Percentiles rank a stretch among this genome's conserved stretches.
Evolutionary conservation across 1,284 basidiomycete species (phyloP).

Genomic region (Sanghuangporus weigelae): DNA sequence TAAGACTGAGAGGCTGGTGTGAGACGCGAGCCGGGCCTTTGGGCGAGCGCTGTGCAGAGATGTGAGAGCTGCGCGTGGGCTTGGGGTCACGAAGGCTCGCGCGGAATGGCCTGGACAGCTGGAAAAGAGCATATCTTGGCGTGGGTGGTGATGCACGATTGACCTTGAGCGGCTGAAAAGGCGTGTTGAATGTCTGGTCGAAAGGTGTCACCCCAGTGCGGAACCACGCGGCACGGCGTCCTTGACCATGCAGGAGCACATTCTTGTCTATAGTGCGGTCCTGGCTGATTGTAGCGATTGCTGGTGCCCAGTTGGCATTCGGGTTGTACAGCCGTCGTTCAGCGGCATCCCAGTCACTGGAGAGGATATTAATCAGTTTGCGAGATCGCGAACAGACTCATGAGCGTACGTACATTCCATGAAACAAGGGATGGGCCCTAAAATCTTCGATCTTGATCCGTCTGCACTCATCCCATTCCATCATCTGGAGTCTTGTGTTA

Average conservation of each 20-base stretch:
- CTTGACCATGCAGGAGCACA: not conserved
- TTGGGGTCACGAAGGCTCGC: not conserved
- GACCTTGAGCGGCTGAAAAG: not conserved
- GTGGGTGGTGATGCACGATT: not conserved
- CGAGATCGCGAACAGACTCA: no score
- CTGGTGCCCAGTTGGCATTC: not conserved
- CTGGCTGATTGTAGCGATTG: not conserved
- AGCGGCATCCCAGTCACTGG: not conserved
- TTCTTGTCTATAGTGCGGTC: not conserved
- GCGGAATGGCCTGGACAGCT: not conserved
- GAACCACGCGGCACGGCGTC: not conserved
- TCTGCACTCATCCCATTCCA: not conserved
- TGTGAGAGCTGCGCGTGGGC: no score
- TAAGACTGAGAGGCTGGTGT: not conserved
- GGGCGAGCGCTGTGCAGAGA: no score
- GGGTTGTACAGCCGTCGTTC: not conserved
- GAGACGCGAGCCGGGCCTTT: no score
- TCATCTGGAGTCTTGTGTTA: not conserved
- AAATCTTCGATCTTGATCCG: not conserved
- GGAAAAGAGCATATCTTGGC: not conserved
- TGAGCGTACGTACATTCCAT: not conserved
- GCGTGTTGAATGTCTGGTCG: not conserved
- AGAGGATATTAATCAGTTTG: no score
- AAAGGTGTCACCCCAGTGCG: not conserved
- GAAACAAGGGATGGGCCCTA: not conserved